phyloP scores from a whole-genome alignment of 345 rosid genomes.

The Aquilaria sinensis region DNA sequence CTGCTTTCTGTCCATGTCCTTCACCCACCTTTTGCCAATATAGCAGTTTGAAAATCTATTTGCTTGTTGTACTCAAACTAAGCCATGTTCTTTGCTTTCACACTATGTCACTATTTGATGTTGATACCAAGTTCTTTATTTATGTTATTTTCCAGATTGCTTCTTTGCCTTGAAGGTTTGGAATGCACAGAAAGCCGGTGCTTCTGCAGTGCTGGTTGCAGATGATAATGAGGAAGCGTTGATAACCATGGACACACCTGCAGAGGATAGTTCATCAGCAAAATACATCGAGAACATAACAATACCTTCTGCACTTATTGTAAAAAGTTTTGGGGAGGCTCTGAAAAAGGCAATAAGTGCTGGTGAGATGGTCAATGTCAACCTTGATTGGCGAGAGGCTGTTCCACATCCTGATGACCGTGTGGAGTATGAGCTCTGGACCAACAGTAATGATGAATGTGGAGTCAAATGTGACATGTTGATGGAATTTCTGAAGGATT shows the following conservation, averaged over 20 bases:
- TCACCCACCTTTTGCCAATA: too few relatives aligned
- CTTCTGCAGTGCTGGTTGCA: slow-evolving; percentile 55
- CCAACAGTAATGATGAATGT: slow-evolving; percentile 53
- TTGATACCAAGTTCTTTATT: too few relatives aligned
- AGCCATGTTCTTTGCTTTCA: too few relatives aligned
- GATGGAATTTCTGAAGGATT: slow-evolving; percentile 52
- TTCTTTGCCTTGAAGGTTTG: slow-evolving; percentile 57
- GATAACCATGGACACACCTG: slow-evolving; percentile 59
- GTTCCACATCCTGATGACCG: slow-evolving; percentile 62
- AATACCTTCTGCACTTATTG: slow-evolving; percentile 51
- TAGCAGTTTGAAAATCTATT: not conserved
- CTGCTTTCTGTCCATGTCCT: too few relatives aligned
- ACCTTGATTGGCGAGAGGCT: slow-evolving; percentile 56
- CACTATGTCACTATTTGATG: too few relatives aligned
- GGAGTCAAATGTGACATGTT: slow-evolving; percentile 52
- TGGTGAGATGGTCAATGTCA: slow-evolving; percentile 43
- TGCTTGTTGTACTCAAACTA: slow-evolving; percentile 3
- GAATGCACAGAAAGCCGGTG: slow-evolving; percentile 59
- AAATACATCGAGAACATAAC: slow-evolving; percentile 48
- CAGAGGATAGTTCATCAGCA: slow-evolving; percentile 40
- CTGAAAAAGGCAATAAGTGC: slow-evolving; percentile 34
- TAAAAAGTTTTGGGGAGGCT: slow-evolving; percentile 38
- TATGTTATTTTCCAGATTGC: slow-evolving; percentile 32
- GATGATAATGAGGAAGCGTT: slow-evolving; percentile 42
- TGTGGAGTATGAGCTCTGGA: slow-evolving; percentile 59